These are phyloP conservation scores for Crinitomyces ghanaensis DNA, from an alignment of 805 yeast genomes.

Conservation along the genomic window DNA sequence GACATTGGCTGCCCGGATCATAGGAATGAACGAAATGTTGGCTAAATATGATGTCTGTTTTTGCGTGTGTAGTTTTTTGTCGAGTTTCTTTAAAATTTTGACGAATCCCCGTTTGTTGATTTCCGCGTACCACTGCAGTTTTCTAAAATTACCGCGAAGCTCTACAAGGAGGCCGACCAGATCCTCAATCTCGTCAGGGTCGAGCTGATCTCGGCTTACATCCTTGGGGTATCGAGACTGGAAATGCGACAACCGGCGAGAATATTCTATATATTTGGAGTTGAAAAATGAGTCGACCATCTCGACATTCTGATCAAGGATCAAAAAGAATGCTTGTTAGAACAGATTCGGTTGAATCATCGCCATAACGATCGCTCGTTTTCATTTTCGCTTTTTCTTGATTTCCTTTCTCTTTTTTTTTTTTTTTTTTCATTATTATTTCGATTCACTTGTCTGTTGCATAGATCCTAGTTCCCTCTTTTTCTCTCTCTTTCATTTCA, in stretches of 20 bases:
- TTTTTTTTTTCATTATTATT: background rate
- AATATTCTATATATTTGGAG: conserved; percentile 61
- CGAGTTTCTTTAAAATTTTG: conserved; percentile 81
- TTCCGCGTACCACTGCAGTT: conserved; percentile 89
- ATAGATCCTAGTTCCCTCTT: background rate
- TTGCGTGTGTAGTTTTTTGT: conserved; percentile 62
- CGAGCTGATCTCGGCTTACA: no score
- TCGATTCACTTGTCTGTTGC: conserved; percentile 1
- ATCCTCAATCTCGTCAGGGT: conserved; percentile 50
- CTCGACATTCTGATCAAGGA: conserved; percentile 71
- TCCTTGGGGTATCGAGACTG: conserved; percentile 24
- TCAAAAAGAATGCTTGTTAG: conserved; percentile 59
- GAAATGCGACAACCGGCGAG: conserved; percentile 44
- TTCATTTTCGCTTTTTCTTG: background rate
- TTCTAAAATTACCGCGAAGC: conserved; percentile 61
- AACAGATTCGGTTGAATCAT: background rate
- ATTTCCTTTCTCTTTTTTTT: background rate
- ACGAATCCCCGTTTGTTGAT: conserved; percentile 81
- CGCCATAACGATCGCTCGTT: background rate
- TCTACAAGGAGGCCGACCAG: conserved; percentile 60
- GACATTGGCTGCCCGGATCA: conserved; percentile 61
- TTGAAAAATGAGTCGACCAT: conserved; percentile 71
- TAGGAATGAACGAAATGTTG: conserved; percentile 62
- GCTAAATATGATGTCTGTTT: conserved; percentile 47
- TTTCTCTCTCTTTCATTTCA: no score